Base-by-base conservation (phyloP, 2,329 filamentous ascomycete species). In the Sporothrix mexicana region DNA sequence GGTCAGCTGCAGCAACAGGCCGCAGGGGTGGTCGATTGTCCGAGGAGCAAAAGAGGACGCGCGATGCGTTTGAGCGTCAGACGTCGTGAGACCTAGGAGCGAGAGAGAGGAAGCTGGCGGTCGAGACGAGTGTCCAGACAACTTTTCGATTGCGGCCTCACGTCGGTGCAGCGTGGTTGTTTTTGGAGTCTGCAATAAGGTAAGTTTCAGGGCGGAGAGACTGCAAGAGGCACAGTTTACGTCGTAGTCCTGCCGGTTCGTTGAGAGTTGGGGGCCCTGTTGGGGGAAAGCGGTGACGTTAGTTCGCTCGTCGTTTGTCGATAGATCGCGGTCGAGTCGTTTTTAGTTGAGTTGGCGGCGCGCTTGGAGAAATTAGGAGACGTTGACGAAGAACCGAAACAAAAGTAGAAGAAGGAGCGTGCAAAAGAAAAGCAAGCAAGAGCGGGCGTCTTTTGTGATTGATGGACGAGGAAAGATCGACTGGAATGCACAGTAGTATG, bases 401-500 rank as follows among this genome's bases (percentile, higher is more conserved):
- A 36, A 12, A 45, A 23, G n/a, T 41, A 36, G 49, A 62, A 13
- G 45, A 64, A 41, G 41, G 30, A 30, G 30, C 30, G 30, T 36
- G 30, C 30, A 36, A 36, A 30, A 45, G 25, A 59, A 20, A 45
- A 49, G 68, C 17, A 68, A 25, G 61, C 41, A 57, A 30, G 41
- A 25, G 61, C 61, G 3, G 17, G 61, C 30, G 30, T 36, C 30
- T 36, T 36, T 66, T 17, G 47, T 64, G 49, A 41, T 61, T 72
- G 70, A 43, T 20, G 41, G 41, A 47, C n/a, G 49, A 53, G 67
- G 67, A 69, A 69, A 30, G 51, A 57, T 4, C 68, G 41, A 20
- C 51, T 43, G 68, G 71, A 72, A 72, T 72, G 66, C 23, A 62
- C 36, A 25, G 15, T 36, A 72, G 23, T 62, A 68, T 30, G 41